Percentiles rank a stretch among this genome's conserved stretches.
Conservation (phyloP, 192 early-diverging fungal genomes). For the Coemansia sp. region DNA sequence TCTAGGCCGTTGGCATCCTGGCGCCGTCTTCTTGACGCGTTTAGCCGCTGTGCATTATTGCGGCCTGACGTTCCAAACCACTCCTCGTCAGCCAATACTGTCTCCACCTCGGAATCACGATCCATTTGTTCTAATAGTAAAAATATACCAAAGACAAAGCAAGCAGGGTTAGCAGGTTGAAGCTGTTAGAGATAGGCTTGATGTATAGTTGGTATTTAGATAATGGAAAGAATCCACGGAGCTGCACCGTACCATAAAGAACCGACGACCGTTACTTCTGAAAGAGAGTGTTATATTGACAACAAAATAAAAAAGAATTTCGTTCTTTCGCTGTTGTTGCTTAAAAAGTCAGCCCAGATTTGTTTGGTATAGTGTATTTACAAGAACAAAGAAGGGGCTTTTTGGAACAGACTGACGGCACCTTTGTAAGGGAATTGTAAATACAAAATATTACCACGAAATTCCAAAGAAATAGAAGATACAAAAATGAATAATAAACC, state of each 20-base stretch:
- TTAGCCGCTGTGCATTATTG: slow-evolving; percentile 1
- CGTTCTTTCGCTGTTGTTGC: background rate
- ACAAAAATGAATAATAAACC: background rate
- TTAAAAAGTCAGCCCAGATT: background rate
- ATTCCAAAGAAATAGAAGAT: slow-evolving; percentile 6
- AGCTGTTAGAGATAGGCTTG: background rate
- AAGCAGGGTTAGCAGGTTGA: background rate
- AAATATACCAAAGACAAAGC: background rate
- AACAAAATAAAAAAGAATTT: background rate
- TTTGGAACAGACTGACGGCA: background rate
- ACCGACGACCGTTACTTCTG: background rate
- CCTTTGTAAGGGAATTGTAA: background rate
- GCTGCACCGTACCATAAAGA: background rate
- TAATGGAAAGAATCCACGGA: background rate
- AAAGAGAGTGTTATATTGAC: background rate
- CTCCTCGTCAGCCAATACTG: slow-evolving; percentile 44
- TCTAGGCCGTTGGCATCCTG: slow-evolving; percentile 1
- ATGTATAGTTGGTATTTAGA: background rate
- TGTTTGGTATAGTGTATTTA: background rate
- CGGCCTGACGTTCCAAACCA: slow-evolving; percentile 25
- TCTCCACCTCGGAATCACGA: slow-evolving; percentile 47
- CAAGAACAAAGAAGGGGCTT: background rate
- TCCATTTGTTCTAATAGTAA: slow-evolving; percentile 36
- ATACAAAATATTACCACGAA: background rate
- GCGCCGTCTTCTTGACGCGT: slow-evolving; percentile 12